phyloP scores from a whole-genome alignment of 306 rosid genomes.

The Sicyos edulis region DNA sequence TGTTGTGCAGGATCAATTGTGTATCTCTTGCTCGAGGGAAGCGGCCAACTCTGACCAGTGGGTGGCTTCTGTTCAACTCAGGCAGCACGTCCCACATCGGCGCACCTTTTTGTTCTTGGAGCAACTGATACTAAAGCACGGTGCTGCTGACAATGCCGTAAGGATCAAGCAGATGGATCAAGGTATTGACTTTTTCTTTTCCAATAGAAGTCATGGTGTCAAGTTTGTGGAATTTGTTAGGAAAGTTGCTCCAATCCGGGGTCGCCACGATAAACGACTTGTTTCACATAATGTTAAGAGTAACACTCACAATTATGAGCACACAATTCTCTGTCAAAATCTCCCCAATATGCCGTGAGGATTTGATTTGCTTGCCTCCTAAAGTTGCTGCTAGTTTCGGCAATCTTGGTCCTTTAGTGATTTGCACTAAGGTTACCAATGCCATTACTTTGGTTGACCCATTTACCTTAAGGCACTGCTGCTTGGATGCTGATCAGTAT shows the following conservation, averaged over 20 bases:
- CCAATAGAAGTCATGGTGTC: slow-evolving; percentile 53
- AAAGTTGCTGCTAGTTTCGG: slow-evolving; percentile 53
- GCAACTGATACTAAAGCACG: slow-evolving; percentile 59
- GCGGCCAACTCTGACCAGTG: no score
- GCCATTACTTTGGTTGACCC: slow-evolving; percentile 65
- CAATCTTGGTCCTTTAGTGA: slow-evolving; percentile 62
- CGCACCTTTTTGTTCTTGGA: slow-evolving; percentile 64
- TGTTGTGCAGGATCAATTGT: no score
- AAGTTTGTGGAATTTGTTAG: slow-evolving; percentile 64
- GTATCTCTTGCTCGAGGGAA: no score
- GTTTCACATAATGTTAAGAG: slow-evolving; percentile 68
- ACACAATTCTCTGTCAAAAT: slow-evolving; percentile 75
- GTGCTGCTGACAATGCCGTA: slow-evolving; percentile 51
- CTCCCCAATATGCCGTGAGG: slow-evolving; percentile 61
- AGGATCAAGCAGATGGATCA: slow-evolving; percentile 63
- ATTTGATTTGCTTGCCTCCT: slow-evolving; percentile 65
- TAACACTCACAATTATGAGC: slow-evolving; percentile 40
- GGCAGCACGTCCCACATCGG: slow-evolving; percentile 58
- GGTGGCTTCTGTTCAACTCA: slow-evolving; percentile 65
- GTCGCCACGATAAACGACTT: slow-evolving; percentile 53
- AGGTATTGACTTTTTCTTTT: slow-evolving; percentile 65
- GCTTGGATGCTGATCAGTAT: slow-evolving; percentile 62
- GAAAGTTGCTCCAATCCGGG: slow-evolving; percentile 41
- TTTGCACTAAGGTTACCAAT: slow-evolving; percentile 66
- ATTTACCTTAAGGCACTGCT: slow-evolving; percentile 50